phyloP scores from a whole-genome alignment of 148 eudicot genomes.

The Rhododendron molle region DNA sequence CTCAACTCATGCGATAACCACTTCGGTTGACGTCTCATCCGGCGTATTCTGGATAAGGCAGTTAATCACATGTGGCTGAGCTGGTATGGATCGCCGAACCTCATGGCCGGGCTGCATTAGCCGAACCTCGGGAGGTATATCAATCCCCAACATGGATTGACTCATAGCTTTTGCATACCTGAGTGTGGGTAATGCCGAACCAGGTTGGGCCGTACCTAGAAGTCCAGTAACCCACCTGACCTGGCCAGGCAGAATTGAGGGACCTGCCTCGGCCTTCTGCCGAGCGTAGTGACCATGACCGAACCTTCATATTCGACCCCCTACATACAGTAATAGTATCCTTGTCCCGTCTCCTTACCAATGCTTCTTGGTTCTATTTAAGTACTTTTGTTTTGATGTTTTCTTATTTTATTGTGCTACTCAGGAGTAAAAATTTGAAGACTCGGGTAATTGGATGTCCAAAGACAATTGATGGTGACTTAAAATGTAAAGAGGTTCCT shows the following conservation, averaged over 20 bases:
- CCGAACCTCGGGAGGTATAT: background rate
- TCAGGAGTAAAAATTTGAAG: conserved; percentile 88
- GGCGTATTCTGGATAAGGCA: background rate
- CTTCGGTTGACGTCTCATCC: background rate
- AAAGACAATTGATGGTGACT: conserved; percentile 98
- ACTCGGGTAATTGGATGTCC: conserved; percentile 94
- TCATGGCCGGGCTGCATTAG: background rate
- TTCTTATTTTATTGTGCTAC: background rate
- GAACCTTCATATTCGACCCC: background rate
- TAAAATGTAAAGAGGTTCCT: conserved; percentile 94
- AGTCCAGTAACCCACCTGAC: background rate
- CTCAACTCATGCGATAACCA: background rate
- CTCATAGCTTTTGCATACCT: background rate
- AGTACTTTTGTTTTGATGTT: background rate
- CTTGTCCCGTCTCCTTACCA: background rate
- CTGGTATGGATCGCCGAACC: background rate
- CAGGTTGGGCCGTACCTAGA: background rate
- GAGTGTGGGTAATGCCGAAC: background rate
- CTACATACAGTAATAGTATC: background rate
- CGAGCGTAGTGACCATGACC: background rate
- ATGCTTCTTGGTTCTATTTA: background rate
- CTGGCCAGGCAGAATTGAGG: background rate
- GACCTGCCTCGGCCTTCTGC: background rate
- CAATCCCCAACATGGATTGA: background rate
- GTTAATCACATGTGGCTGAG: too few species aligned